Percentiles rank a stretch among this genome's conserved stretches.
These are phyloP conservation scores for Volvox carteri DNA, from an alignment of 163 green algal genomes.

Conservation along the genomic window DNA sequence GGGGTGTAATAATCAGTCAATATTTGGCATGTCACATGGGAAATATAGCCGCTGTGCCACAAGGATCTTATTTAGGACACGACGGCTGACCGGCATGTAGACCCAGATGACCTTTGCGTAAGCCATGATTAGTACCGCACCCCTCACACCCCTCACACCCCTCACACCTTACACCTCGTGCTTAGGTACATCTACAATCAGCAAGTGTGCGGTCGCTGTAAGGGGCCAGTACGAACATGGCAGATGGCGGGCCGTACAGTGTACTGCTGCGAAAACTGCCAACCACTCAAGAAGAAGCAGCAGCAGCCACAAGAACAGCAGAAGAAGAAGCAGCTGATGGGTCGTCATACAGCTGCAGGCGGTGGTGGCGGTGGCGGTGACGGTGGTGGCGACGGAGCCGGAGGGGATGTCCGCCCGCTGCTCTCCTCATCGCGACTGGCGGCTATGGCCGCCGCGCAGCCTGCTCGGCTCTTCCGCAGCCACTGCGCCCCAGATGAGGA, in stretches of 20 bases:
- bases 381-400: neutral
- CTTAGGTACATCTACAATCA: slow-evolving; percentile 92
- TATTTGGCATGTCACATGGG: too few relatives aligned
- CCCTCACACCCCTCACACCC: too few relatives aligned
- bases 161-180: neutral
- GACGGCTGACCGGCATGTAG: too few relatives aligned
- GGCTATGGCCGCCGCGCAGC: slow-evolving; percentile 59
- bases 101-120: too few relatives aligned
- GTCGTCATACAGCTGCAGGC: neutral
- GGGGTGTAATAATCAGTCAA: too few relatives aligned
- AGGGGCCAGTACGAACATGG: slow-evolving; percentile 76
- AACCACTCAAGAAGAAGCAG: slow-evolving; percentile 72
- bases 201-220: slow-evolving; percentile 79
- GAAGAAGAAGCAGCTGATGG: neutral
- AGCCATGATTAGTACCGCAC: too few relatives aligned
- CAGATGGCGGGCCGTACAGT: slow-evolving; percentile 84
- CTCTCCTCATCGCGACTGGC: slow-evolving; percentile 54
- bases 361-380: neutral
- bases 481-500: slow-evolving; percentile 78
- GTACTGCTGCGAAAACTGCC: slow-evolving; percentile 85
- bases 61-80: too few relatives aligned
- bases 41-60: too few relatives aligned
- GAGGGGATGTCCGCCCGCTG: neutral
- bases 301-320: neutral
- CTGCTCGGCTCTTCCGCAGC: slow-evolving; percentile 71